Conservation (phyloP, 116 monocot genomes). For the Trichopus zeylanicus region DNA sequence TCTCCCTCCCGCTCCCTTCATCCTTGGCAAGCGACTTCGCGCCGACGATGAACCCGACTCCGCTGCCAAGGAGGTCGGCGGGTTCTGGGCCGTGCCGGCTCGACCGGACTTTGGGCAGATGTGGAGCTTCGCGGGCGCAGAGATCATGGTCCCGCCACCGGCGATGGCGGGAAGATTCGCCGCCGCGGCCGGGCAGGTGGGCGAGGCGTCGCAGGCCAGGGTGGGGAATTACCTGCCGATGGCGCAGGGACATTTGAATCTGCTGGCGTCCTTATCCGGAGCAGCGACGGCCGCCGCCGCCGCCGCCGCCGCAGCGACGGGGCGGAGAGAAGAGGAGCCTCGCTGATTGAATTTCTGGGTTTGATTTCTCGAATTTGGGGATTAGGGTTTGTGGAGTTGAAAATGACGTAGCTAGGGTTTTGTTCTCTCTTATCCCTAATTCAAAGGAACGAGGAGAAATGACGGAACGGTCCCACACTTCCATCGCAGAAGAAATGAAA, state of each 20-base stretch:
- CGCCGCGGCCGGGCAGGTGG: constrained; percentile 12
- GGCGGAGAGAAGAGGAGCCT: constrained; percentile 36
- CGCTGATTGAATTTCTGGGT: no score
- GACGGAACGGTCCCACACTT: no score
- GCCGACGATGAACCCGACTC: constrained; percentile 13
- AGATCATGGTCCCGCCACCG: constrained; percentile 33
- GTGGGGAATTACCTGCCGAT: constrained; percentile 45
- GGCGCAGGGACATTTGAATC: constrained; percentile 42
- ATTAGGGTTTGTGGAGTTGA: no score
- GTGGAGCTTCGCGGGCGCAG: constrained; percentile 63
- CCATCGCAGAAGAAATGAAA: no score
- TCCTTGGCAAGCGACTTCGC: constrained; percentile 53
- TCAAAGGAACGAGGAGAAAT: no score
- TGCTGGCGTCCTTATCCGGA: constrained; percentile 37
- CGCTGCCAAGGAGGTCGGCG: constrained; percentile 4
- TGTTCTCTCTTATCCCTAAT: no score
- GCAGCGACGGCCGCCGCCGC: constrained; percentile 2
- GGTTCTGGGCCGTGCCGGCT: constrained; percentile 66
- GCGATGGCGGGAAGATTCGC: constrained; percentile 24
- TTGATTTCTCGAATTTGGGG: no score
- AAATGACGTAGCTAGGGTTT: no score
- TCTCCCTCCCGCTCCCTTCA: constrained; percentile 26
- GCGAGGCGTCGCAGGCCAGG: constrained; percentile 37
- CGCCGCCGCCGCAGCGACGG: not conserved
- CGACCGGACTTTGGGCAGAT: constrained; percentile 65